Evolutionary conservation across 1,284 basidiomycete genomes (phyloP), one percentile per base, ranked within the genome.

Genomic region (Leccinum fuscescens): DNA sequence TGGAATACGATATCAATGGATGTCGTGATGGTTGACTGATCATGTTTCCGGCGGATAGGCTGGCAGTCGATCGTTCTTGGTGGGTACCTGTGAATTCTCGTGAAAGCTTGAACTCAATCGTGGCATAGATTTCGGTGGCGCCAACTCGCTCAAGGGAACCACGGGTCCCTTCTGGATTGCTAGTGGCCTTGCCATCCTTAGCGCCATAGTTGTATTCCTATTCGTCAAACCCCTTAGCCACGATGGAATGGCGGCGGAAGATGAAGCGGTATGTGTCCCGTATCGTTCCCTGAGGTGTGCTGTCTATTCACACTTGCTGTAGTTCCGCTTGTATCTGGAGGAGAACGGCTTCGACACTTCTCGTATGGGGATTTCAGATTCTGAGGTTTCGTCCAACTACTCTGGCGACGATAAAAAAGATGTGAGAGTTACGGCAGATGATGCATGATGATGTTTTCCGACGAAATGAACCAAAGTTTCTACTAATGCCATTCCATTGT

Each of bases 161-260:
- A 91, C 90, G 0, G 90, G 90, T 15, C 90, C 90, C 7, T 93
- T 93, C 80, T 92, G 88, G 89, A 72, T 93, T 62, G 90, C 80
- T 24, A 90, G 88, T 62, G 89, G 85, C 78, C 81, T 96, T 49
- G 94, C 93, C 6, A 68, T 96, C 54, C 66, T 95, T 58, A 92
- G 91, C 59, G 93, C 94, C 1, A 20, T 86, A 6, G 77, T 94
- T 66, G 88, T 89, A 0, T 81, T 88, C 66, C 72, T 92, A 74
- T 88, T 93, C 75, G 86, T 98, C 69, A 81, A 80, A 48, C 89
- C 92, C 48, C 82, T 96, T 59, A 79, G 79, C 17, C 82, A 86
- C 33, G 92, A 96, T 66, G 88, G 89, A 46, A 94, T 96, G 91
- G 76, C 76, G 22, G 79, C 83, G 52, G 93, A 95, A 75, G 93